Percentiles rank a stretch among this genome's conserved stretches.
These are phyloP conservation scores for Penicillium parvum DNA, from an alignment of 495 filamentous ascomycete species.

Conservation along the genomic window DNA sequence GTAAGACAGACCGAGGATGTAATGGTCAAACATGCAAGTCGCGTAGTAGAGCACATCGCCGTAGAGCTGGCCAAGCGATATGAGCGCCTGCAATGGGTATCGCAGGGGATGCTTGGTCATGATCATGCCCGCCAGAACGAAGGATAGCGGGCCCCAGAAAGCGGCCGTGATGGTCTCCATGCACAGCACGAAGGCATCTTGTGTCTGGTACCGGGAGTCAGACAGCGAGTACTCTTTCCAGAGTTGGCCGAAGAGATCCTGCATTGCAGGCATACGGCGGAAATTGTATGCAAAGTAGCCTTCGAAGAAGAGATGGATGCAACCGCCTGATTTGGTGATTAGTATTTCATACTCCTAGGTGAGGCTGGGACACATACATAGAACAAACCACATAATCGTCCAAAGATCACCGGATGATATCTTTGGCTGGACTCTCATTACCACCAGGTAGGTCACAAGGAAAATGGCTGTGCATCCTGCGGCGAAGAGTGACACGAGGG, in stretches of 20 bases:
- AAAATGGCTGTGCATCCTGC: slow-evolving; percentile 2
- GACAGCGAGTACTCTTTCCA: slow-evolving; percentile 82
- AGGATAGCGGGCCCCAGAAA: slow-evolving; percentile 69
- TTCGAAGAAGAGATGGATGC: slow-evolving; percentile 71
- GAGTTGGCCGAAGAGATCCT: slow-evolving; percentile 61
- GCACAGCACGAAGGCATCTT: slow-evolving; percentile 67
- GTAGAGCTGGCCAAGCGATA: slow-evolving; percentile 73
- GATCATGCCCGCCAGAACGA: slow-evolving; percentile 56
- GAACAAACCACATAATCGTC: slow-evolving; percentile 2
- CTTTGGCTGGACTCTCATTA: slow-evolving; percentile 1
- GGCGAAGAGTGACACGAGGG: not conserved
- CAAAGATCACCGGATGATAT: not conserved
- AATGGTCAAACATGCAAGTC: slow-evolving; percentile 61
- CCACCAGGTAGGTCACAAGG: not conserved
- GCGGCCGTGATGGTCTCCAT: slow-evolving; percentile 75
- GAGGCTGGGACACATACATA: not conserved
- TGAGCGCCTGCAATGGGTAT: slow-evolving; percentile 61
- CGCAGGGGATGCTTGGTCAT: slow-evolving; percentile 50
- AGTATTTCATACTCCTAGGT: not conserved
- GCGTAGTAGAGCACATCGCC: slow-evolving; percentile 77
- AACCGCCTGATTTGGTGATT: not conserved
- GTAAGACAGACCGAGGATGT: slow-evolving; percentile 48
- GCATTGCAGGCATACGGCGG: slow-evolving; percentile 36
- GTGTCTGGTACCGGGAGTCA: slow-evolving; percentile 70
- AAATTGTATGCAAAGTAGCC: slow-evolving; percentile 65